A percentile compares a stretch with the other conserved stretches of the same genome.
These are phyloP conservation scores for Stellera chamaejasme DNA, from an alignment of 345 rosid species.

Conservation along the genomic window DNA sequence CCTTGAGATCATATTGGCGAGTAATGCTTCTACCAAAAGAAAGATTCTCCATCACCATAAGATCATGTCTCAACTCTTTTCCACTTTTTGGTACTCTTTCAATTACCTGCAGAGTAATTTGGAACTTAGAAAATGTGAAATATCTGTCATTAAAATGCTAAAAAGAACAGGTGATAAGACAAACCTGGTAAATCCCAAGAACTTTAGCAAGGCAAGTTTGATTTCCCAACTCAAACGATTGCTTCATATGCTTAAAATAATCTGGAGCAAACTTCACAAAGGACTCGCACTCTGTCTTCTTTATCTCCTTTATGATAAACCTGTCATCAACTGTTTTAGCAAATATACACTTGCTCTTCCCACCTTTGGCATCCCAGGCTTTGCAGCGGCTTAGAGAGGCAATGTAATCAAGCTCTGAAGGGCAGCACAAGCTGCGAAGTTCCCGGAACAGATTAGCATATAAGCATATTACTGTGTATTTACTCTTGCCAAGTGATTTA, in stretches of 20 bases:
- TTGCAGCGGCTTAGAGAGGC: conserved; percentile 85
- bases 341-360: conserved; percentile 83
- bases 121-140: background rate
- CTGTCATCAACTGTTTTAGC: conserved; percentile 87
- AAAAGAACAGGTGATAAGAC: background rate
- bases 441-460: conserved; percentile 73
- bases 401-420: conserved; percentile 74
- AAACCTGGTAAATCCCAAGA: conserved; percentile 92
- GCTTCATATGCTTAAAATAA: conserved; percentile 77
- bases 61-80: conserved; percentile 74
- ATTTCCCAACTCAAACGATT: conserved; percentile 62
- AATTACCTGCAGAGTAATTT: conserved; percentile 48
- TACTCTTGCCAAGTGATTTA: conserved; percentile 62
- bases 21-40: conserved; percentile 56
- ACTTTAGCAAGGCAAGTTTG: conserved; percentile 97
- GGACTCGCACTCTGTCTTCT: conserved; percentile 86
- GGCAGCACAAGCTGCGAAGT: conserved; percentile 57
- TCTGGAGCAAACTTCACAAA: conserved; percentile 74
- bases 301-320: conserved; percentile 89
- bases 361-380: conserved; percentile 96
- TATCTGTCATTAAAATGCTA: background rate
- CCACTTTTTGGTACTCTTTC: conserved; percentile 69
- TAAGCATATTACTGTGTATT: conserved; percentile 66
- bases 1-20: conserved; percentile 95
- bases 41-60: conserved; percentile 98